Conservation (phyloP, 2,329 filamentous ascomycete species). For the Lecanoromycetidae sp. region DNA sequence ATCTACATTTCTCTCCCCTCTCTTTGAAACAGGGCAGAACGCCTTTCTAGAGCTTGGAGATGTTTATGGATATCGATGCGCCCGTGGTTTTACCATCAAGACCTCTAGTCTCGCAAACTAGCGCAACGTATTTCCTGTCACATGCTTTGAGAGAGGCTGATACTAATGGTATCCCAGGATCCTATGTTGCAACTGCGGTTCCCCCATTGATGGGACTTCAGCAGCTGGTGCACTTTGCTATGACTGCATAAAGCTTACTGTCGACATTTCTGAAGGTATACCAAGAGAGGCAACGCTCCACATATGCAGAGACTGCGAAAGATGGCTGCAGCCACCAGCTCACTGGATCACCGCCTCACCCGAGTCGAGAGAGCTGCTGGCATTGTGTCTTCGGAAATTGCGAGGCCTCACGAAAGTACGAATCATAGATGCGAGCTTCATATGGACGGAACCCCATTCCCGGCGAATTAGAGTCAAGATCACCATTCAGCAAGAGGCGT, state of each 20-base stretch:
- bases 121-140: constrained; percentile 42
- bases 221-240: constrained; percentile 81
- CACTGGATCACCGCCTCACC: constrained; percentile 76
- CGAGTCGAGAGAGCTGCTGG: constrained; percentile 85
- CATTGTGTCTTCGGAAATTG: constrained; percentile 79
- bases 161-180: constrained; percentile 44
- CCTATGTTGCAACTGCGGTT: constrained; percentile 95
- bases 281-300: constrained; percentile 82
- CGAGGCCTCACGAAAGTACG: constrained; percentile 77
- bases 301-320: constrained; percentile 87
- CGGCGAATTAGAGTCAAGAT: constrained; percentile 87
- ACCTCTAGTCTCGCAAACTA: constrained; percentile 27
- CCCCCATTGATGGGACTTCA: constrained; percentile 82
- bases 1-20: not conserved
- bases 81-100: constrained; percentile 39
- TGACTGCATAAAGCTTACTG: constrained; percentile 87
- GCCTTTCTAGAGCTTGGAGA: constrained; percentile 21
- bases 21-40: too few species aligned
- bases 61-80: constrained; percentile 49
- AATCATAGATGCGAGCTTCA: constrained; percentile 90
- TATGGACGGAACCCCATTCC: constrained; percentile 98
- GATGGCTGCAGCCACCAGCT: constrained; percentile 76
- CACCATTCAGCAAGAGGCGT: constrained; percentile 68
- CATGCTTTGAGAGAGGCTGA: constrained; percentile 13
- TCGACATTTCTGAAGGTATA: constrained; percentile 85